Base-by-base conservation (phyloP, 1,284 basidiomycete genomes). In the Amylostereum chailletii region DNA sequence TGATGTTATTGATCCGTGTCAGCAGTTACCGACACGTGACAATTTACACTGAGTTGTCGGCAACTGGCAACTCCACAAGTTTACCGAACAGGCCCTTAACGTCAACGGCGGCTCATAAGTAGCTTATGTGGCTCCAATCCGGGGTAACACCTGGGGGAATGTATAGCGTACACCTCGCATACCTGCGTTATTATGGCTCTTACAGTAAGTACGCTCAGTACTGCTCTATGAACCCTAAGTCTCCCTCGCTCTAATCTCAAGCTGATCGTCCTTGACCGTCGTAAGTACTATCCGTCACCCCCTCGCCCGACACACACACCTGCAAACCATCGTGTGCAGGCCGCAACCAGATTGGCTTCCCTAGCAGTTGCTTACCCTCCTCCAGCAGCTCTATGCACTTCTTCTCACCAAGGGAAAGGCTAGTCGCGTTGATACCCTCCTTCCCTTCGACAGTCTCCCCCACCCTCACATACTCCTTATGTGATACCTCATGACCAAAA, bases 311-410 rank as follows among this genome's bases (percentile, higher is more conserved):
- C 8, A 83, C 60, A 34, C 70, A 63, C 4, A 86, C 66, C 34
- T 75, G 69, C 51, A 88, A 62, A 2, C 84, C 86, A 58, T 87
- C 84, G 59, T 79, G 79, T n/a, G 80, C 80, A 11, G 85, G 85
- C 36, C 84, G 68, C 3, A 86, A 59, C 83, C 84, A 88, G 8
- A 75, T 60, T 1, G 58, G 19, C 19, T 19, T 19, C 19, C 19
- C 19, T 19, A 19, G 19, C 19, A 19, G 19, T 19, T 19, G 54
- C 49, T 71, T 58, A 11, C 75, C 81, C 30, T 70, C 62, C 2
- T 65, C 62, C 52, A 83, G 64, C 53, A 79, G 49, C 34, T 61
- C 64, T 9, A 80, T 53, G 3, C 77, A 81, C 32, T 58, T 52
- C 57, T 58, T 55, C 57, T 76, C 75, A 36, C 54, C 63, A 37